Evolutionary conservation across 768 basidiomycete species (phyloP).

Genomic region (Termitomyces sp.): DNA sequence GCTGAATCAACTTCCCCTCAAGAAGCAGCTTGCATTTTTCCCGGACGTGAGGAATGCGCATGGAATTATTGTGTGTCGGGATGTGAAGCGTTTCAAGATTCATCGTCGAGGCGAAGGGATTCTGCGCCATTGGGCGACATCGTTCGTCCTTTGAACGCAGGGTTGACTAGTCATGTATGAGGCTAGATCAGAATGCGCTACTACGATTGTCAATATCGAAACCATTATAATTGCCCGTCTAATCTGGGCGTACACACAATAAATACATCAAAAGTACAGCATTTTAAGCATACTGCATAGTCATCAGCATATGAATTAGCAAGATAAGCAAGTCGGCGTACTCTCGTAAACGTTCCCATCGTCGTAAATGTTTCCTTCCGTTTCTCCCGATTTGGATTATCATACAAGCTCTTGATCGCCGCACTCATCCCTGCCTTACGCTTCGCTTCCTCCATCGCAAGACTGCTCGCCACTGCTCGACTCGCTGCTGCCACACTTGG

Average conservation of each 20-base stretch:
- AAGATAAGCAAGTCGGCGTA: constrained; percentile 32
- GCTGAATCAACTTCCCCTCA: constrained; percentile 66
- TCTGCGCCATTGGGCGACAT: constrained; percentile 51
- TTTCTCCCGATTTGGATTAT: constrained; percentile 41
- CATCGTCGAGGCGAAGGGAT: constrained; percentile 62
- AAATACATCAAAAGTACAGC: constrained; percentile 10
- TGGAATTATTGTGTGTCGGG: constrained; percentile 65
- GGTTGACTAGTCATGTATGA: too few species aligned
- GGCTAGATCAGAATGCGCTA: neutral
- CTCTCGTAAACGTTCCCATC: constrained; percentile 87
- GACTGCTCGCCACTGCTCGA: constrained; percentile 60
- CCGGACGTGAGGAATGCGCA: constrained; percentile 57
- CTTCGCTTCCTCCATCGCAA: constrained; percentile 79
- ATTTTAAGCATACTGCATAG: constrained; percentile 8
- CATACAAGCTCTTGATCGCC: constrained; percentile 80
- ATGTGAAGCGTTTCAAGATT: constrained; percentile 49
- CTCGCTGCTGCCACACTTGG: constrained; percentile 52
- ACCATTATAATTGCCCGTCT: neutral
- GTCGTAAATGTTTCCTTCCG: constrained; percentile 89
- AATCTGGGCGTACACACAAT: neutral
- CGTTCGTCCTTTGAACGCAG: neutral
- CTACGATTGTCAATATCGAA: neutral
- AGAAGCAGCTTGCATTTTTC: constrained; percentile 69
- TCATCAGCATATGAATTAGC: neutral
- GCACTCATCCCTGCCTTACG: constrained; percentile 81